Conservation (phyloP, 108 stramenopile species). For the Nitzschia sp. region DNA sequence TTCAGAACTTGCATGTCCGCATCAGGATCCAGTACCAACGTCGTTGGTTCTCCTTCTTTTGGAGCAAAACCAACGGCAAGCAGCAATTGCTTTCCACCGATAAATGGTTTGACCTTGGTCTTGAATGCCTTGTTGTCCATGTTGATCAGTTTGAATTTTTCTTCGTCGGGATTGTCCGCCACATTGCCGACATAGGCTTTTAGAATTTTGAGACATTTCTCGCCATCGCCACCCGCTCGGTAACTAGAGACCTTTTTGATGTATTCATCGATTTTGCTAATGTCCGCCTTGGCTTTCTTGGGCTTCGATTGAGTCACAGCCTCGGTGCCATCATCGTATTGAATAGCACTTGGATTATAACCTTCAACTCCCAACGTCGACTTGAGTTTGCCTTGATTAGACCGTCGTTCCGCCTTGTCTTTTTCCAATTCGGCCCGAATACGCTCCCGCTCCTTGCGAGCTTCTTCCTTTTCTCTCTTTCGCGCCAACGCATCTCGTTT, state of each 20-base stretch:
- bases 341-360: constrained; percentile 91
- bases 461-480: constrained; percentile 79
- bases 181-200: constrained; percentile 86
- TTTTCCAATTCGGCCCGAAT: constrained; percentile 91
- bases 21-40: constrained; percentile 59
- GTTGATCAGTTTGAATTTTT: constrained; percentile 86
- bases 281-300: constrained; percentile 51
- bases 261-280: constrained; percentile 84
- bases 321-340: constrained; percentile 66
- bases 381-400: constrained; percentile 87
- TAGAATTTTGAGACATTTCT: constrained; percentile 88
- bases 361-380: constrained; percentile 89
- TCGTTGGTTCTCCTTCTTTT: constrained; percentile 49
- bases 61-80: constrained; percentile 80
- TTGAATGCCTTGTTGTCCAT: constrained; percentile 92
- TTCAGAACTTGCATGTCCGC: constrained; percentile 58
- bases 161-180: constrained; percentile 82
- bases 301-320: constrained; percentile 44
- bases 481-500: constrained; percentile 68
- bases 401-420: constrained; percentile 86
- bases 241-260: constrained; percentile 80
- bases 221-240: constrained; percentile 93
- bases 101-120: constrained; percentile 81
- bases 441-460: constrained; percentile 77
- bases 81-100: constrained; percentile 79